Base-by-base conservation (phyloP, 192 early-diverging fungal species). In the Coemansia aciculifera region DNA sequence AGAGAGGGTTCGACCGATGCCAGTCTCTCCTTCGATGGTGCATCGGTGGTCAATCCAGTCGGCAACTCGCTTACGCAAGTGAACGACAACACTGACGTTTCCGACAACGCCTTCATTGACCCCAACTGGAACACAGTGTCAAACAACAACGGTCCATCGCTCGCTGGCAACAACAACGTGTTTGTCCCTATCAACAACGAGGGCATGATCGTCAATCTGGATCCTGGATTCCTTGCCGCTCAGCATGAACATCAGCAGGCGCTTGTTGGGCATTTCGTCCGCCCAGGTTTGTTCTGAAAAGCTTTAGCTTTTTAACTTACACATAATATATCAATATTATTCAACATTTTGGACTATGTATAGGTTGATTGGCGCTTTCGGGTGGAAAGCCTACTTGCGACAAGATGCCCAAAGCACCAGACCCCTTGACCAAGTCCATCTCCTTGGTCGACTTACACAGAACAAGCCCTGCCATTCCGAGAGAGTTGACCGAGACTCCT, bases 381-480 rank as follows among this genome's bases (percentile, higher is more conserved):
- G 27, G 21, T 1, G 71, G 81, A 66, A 65, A 77, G 3, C 80
- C 84, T 6, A 86, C 75, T 8, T 73, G 67, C 23, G 69, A 59
- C 34, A 89, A 63, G 19, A 83, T 52, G 21, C 67, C 60, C 54
- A 87, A 38, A 8, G 83, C 73, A 6, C 86, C 88, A 13, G 64
- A 48, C 6, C 37, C n/a, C 15, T 77, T 60, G 34, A 88, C 52
- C 12, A 80, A 32, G 17, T 74, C 78, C 46, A 86, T 60, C 44
- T 86, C 81, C 4, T 79, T 77, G 29, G 64, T 75, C 2, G 74
- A 66, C 66, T 89, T 90, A 64, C 74, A 79, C 39, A 90, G 68
- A 66, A 90, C 42, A 67, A 87, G 70, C 0, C 89, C 89, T 7
- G 87, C 88, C 75, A 86, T 86, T n/a, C 87, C 89, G 15, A 90